Conservation (phyloP, 352 stramenopile genomes). For the Pythium periplocum region DNA sequence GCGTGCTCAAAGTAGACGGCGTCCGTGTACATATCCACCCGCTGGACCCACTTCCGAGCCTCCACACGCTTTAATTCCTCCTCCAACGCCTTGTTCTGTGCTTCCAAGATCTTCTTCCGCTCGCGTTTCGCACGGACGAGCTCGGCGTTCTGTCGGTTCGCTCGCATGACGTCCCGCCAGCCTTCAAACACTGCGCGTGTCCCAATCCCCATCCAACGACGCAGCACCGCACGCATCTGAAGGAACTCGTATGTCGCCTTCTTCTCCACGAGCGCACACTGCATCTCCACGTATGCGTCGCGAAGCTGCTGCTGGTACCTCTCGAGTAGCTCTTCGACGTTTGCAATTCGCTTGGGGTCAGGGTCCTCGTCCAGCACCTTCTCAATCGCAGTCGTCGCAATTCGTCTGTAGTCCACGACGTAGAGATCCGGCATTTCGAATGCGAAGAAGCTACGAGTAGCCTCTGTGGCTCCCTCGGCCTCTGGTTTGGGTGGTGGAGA, state of each 20-base stretch:
- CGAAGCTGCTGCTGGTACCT: conserved; percentile 43
- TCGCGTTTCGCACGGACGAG: conserved; percentile 25
- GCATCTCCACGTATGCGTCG: conserved; percentile 42
- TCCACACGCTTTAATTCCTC: conserved; percentile 42
- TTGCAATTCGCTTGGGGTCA: conserved; percentile 5
- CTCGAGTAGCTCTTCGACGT: conserved; percentile 37
- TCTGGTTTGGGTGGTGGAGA: neutral
- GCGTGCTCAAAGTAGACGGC: conserved; percentile 59
- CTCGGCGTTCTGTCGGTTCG: conserved; percentile 25
- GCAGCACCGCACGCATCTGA: conserved; percentile 49
- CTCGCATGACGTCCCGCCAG: conserved; percentile 47
- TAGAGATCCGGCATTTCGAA: conserved; percentile 41
- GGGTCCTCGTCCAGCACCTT: conserved; percentile 26
- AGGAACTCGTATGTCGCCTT: conserved; percentile 54
- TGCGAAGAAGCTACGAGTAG: conserved; percentile 30
- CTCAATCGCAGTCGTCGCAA: conserved; percentile 30
- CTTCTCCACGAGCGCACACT: conserved; percentile 34
- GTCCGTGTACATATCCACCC: conserved; percentile 63
- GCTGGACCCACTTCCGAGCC: conserved; percentile 41
- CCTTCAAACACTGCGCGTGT: conserved; percentile 51
- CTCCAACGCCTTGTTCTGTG: conserved; percentile 43
- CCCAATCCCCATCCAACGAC: conserved; percentile 46
- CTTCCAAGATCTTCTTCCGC: conserved; percentile 36
- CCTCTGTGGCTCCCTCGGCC: conserved; percentile 2
- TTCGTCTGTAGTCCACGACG: conserved; percentile 41